phyloP scores from a whole-genome alignment of 2,329 filamentous ascomycete species.

The Pseudogymnoascus pannorum region DNA sequence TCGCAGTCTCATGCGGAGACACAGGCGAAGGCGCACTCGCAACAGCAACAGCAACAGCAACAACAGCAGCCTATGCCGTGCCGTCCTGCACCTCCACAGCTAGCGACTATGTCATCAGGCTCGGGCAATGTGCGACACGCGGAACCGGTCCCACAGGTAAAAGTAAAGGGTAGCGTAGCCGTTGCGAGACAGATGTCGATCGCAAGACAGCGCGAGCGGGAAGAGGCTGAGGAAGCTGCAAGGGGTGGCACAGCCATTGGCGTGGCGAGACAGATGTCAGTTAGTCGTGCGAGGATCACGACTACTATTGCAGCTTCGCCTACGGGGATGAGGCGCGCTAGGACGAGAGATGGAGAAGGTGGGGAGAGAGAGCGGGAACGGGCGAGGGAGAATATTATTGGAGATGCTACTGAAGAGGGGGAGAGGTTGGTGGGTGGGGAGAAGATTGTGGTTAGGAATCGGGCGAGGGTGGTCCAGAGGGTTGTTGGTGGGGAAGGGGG shows the following conservation, averaged over 20 bases:
- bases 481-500: not conserved
- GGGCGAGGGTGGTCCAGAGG: not conserved
- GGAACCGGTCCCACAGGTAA: not conserved
- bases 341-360: not conserved
- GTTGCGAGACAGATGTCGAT: not conserved
- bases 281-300: not conserved
- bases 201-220: not conserved
- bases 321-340: not conserved
- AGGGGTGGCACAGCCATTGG: not conserved
- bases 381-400: not conserved
- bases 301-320: not conserved
- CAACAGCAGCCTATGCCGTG: not conserved
- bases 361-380: not conserved
- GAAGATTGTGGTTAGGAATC: not conserved
- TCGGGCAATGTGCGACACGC: not conserved
- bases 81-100: not conserved
- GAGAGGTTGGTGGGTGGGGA: not conserved
- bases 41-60: not conserved
- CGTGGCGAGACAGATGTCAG: not conserved
- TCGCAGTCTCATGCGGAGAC: not conserved
- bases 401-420: conserved; percentile 2
- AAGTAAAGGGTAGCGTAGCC: not conserved
- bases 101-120: not conserved
- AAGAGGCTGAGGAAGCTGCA: not conserved
- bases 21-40: too few relatives aligned